Evolutionary conservation across 495 filamentous ascomycete species (phyloP), one percentile per base, ranked within the genome.

Genomic region (Pyrenopolyporus hunteri): DNA sequence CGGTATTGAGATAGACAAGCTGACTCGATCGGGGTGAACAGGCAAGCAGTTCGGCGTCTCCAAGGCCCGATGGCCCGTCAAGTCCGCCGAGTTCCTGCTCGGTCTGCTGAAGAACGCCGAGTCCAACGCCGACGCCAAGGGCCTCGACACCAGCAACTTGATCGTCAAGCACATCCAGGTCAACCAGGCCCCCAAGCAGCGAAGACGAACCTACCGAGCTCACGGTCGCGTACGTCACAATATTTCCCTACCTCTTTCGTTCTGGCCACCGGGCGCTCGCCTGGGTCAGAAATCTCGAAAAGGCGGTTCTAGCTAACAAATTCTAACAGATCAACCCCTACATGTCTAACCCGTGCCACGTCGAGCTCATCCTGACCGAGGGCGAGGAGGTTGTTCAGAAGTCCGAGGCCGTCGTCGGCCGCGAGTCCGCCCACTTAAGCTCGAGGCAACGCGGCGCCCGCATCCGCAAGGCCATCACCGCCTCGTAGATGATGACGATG

Each of bases 281-380:
- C 4, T 28, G n/a, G n/a, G 23, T 40, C 4, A 26, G n/a, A 42
- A 23, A 19, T 6, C 13, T 7, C 6, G 4, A n/a, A 45, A 7
- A 23, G 5, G 6, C 4, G 14, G 26, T 6, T 20, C 22, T 17
- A n/a, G 25, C 46, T 64, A 54, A 79, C 61, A 31, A 20, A 19
- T 2, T 40, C 16, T 54, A 42, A 54, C 73, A 97, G 92, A 98
- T 98, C 83, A 97, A 97, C 85, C 93, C 92, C 52, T 97, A 97
- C 85, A 97, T 98, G 95, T 96, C 91, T 54, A 95, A 97, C 85
- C 94, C 94, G 61, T 99, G 92, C 88, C 94, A 99, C 85, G 94
- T 99, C 80, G 94, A 99, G 83, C 81, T 98, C 57, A 98, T 99
- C 87, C 87, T 99, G 66, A 96, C 95, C 71, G 95, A 99, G 84